Percentiles rank a stretch among this genome's conserved stretches.
phyloP scores from a whole-genome alignment of 2,329 filamentous ascomycete species.

The Tetracladium maxilliforme region DNA sequence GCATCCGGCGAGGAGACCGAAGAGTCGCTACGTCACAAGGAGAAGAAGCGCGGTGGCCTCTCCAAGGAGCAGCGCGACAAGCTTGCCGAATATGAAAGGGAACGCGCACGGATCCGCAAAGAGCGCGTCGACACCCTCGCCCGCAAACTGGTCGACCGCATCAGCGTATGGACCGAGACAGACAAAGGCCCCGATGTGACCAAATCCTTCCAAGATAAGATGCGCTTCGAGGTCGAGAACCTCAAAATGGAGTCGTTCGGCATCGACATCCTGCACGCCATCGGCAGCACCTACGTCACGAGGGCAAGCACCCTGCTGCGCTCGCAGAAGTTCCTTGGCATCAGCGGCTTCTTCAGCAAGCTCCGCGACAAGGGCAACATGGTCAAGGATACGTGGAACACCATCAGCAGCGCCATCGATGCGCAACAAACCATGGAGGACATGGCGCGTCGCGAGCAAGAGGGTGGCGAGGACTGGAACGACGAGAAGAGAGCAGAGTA shows the following conservation, averaged over 20 bases:
- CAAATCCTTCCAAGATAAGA: constrained; percentile 84
- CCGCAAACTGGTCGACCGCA: constrained; percentile 74
- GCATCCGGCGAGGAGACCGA: constrained; percentile 57
- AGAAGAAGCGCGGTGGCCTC: constrained; percentile 79
- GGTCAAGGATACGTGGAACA: constrained; percentile 97
- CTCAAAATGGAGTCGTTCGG: constrained; percentile 99
- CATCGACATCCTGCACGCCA: constrained; percentile 87
- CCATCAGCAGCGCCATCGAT: constrained; percentile 89
- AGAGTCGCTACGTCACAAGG: constrained; percentile 62
- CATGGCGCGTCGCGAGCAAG: constrained; percentile 92
- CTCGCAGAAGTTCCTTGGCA: constrained; percentile 91
- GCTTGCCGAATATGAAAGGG: constrained; percentile 73
- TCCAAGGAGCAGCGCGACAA: constrained; percentile 90
- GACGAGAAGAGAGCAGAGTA: constrained; percentile 95
- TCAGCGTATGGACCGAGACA: constrained; percentile 94
- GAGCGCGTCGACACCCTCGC: constrained; percentile 78
- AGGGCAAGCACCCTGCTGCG: constrained; percentile 83
- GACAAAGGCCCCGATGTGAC: constrained; percentile 82
- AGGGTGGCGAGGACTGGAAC: constrained; percentile 93
- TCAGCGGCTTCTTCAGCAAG: constrained; percentile 85
- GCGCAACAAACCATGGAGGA: constrained; percentile 98
- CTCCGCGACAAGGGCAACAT: constrained; percentile 94
- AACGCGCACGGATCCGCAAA: constrained; percentile 70
- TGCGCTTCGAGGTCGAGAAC: constrained; percentile 86
- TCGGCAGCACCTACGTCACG: constrained; percentile 77